Base-by-base conservation (phyloP, 805 yeast species). In the Nakazawaea molendinolei region DNA sequence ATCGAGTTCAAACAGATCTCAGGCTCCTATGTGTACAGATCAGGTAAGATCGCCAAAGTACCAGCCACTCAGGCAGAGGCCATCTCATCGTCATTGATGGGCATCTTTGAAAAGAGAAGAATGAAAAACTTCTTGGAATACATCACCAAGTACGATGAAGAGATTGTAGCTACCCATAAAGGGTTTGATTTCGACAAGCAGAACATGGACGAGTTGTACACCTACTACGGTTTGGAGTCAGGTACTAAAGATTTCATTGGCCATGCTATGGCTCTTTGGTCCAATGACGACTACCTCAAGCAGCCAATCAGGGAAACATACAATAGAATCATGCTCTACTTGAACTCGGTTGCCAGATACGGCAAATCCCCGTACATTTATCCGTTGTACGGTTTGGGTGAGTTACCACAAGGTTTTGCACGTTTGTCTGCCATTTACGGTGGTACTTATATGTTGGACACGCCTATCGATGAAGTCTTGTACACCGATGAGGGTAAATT, bases 401-500 rank as follows among this genome's bases (percentile, higher is more conserved):
- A 92, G 61, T 70, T 92, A 42, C 98, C 98, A n/a, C 98, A 92
- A 64, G 98, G 97, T 7, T 92, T 92, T 66, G 97, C 97, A 8
- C 75, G 98, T 57, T 74, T 92, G 43, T 80, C 95, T 35, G 98
- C 98, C 18, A 90, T 92, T 47, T 87, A 92, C 55, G 98, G 98
- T 45, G 98, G 98, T 52, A 90, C 97, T 14, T 92, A 87, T 57
- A 92, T 92, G 98, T 74, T 92, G 54, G 95, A 87, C 56, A 90
- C 95, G 22, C 96, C 97, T 32, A 78, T 92, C 44, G 95, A 92
- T 43, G 95, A 90, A 62, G 72, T 89, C 14, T 68, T 84, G 34
- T 89, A 79, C 58, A 76, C 71, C 36, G 80, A 74, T 10, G 76
- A 72, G 19, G 85, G 80, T 14, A 81, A 76, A 53, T 86, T 87